Evolutionary conservation across 805 yeast genomes (phyloP).

Genomic region (Saturnispora besseyi): DNA sequence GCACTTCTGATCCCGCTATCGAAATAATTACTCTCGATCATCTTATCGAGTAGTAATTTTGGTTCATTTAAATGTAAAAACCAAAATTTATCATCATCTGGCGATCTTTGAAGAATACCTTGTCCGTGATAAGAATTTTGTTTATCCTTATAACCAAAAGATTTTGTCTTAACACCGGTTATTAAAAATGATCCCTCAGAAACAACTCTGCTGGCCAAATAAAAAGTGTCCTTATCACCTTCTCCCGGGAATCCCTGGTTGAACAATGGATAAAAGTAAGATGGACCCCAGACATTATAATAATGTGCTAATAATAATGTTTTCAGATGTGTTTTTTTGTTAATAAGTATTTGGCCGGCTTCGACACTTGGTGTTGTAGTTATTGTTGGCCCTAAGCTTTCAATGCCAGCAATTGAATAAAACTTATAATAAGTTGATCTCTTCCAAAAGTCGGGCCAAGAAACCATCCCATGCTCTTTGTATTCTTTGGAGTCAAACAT

Average conservation of each 20-base stretch:
- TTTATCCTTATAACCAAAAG: constrained; percentile 23
- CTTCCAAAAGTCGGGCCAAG: constrained; percentile 69
- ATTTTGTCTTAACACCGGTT: constrained; percentile 25
- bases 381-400: constrained; percentile 24
- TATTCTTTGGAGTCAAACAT: constrained; percentile 34
- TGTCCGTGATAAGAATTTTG: constrained; percentile 23
- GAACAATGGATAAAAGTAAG: constrained; percentile 55
- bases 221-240: constrained; percentile 74
- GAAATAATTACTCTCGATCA: constrained; percentile 16
- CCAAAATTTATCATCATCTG: constrained; percentile 18
- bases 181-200: constrained; percentile 22
- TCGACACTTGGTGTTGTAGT: constrained; percentile 52
- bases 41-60: constrained; percentile 19
- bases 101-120: constrained; percentile 26
- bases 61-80: constrained; percentile 29
- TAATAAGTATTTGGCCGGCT: constrained; percentile 59
- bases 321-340: constrained; percentile 49
- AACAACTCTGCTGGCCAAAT: constrained; percentile 51
- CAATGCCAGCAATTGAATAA: constrained; percentile 39
- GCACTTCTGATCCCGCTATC: constrained; percentile 17
- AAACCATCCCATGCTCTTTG: constrained; percentile 41
- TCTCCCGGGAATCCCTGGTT: constrained; percentile 71
- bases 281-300: constrained; percentile 60
- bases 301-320: constrained; percentile 52
- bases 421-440: constrained; percentile 54